Percentiles rank a stretch among this genome's conserved stretches.
Conservation (phyloP, 2,329 filamentous ascomycete genomes). For the Cryphonectria radicalis region DNA sequence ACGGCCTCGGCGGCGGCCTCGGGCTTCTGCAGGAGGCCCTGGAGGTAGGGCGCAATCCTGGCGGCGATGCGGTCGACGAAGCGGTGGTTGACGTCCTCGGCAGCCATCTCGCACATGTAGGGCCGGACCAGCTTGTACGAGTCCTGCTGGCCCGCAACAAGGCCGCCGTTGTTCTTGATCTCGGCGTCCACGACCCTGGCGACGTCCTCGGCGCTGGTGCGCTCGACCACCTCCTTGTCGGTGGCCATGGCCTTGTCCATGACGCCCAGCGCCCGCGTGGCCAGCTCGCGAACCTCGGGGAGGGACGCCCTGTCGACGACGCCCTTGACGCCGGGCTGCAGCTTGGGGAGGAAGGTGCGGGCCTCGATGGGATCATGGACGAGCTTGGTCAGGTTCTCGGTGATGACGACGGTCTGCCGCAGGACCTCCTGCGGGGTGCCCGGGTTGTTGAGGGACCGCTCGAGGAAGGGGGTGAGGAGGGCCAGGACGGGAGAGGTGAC, state of each 20-base stretch:
- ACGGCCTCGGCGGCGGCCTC: constrained; percentile 72
- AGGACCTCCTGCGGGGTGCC: constrained; percentile 91
- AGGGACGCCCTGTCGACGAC: constrained; percentile 88
- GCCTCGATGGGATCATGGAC: constrained; percentile 96
- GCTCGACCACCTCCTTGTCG: constrained; percentile 67
- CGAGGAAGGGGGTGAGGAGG: constrained; percentile 89
- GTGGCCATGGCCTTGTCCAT: constrained; percentile 93
- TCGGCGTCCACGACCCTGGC: constrained; percentile 74
- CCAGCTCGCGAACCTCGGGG: constrained; percentile 92
- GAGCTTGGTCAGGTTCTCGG: constrained; percentile 97
- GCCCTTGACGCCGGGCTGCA: constrained; percentile 89
- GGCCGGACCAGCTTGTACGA: constrained; percentile 69
- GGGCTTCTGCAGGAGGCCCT: constrained; percentile 66
- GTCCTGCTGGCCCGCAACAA: constrained; percentile 65
- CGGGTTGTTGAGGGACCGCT: constrained; percentile 91
- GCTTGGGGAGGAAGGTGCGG: constrained; percentile 89
- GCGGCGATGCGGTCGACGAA: constrained; percentile 72
- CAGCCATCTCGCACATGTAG: constrained; percentile 84
- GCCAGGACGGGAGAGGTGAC: constrained; percentile 96
- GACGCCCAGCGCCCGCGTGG: constrained; percentile 77
- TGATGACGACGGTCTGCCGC: constrained; percentile 92
- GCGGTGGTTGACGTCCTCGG: constrained; percentile 85
- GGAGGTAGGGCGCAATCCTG: constrained; percentile 76
- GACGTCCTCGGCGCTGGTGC: constrained; percentile 74
- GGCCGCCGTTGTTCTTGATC: constrained; percentile 70